Evolutionary conservation across 129 eudicot genomes (phyloP).

Genomic region (Arctium lappa): DNA sequence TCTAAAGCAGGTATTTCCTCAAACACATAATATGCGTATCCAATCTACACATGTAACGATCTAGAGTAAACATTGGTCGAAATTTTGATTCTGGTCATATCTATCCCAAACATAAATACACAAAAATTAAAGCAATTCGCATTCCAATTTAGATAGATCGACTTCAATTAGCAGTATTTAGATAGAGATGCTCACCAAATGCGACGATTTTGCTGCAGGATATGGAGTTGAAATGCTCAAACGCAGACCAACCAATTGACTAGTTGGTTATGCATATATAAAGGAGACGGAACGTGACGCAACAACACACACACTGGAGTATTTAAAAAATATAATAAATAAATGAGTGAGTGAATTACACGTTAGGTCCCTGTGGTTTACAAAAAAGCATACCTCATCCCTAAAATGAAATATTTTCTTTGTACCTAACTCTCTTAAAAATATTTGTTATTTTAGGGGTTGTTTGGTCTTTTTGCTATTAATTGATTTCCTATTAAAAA

Average conservation of each 20-base stretch:
- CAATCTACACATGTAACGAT: background rate
- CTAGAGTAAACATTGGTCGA: background rate
- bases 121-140: background rate
- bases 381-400: no score
- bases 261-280: background rate
- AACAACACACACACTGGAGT: background rate
- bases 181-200: conserved; percentile 5
- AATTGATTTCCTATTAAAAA: no score
- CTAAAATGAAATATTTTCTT: no score
- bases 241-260: conserved; percentile 10
- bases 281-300: conserved; percentile 1
- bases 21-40: background rate
- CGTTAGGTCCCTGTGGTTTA: background rate
- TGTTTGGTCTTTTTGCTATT: no score
- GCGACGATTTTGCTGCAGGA: background rate
- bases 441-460: no score
- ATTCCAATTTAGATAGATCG: background rate
- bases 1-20: background rate
- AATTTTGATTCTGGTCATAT: background rate
- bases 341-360: background rate
- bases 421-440: no score
- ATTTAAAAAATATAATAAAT: background rate
- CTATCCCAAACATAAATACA: background rate
- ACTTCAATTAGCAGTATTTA: background rate
- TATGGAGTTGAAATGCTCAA: background rate